Evolutionary conservation across 805 yeast genomes (phyloP).

Genomic region (Metschnikowia picachoensis): DNA sequence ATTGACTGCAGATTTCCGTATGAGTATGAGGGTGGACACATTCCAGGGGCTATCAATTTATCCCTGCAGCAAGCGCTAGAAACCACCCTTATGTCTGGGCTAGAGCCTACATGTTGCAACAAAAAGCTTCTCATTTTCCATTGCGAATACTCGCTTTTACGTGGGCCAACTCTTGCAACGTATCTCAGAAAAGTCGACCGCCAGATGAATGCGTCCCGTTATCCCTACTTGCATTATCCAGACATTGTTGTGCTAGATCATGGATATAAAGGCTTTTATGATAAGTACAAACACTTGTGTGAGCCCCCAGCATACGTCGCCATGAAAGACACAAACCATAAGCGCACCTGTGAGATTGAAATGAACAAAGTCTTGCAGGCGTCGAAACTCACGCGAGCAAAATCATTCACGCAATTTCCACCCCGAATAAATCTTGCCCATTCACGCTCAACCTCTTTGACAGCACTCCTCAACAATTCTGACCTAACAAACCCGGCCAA

Average conservation of each 20-base stretch:
- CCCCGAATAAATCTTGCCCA: conserved; percentile 13
- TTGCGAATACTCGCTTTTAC: conserved; percentile 87
- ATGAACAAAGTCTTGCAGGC: conserved; percentile 42
- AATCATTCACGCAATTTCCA: conserved; percentile 30
- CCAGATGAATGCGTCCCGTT: conserved; percentile 61
- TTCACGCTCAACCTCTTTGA: conserved; percentile 16
- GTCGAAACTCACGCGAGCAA: conserved; percentile 39
- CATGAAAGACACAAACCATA: conserved; percentile 55
- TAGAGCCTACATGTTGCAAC: not conserved
- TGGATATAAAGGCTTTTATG: conserved; percentile 81
- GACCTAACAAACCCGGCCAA: conserved; percentile 4
- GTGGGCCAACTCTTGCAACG: conserved; percentile 93
- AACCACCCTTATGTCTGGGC: conserved; percentile 36
- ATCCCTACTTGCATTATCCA: conserved; percentile 83
- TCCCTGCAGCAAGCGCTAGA: conserved; percentile 70
- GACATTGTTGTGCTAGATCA: conserved; percentile 87
- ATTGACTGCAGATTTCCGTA: conserved; percentile 92
- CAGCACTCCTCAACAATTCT: conserved; percentile 11
- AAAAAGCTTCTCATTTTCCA: conserved; percentile 72
- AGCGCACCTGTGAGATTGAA: conserved; percentile 42
- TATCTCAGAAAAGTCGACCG: conserved; percentile 84
- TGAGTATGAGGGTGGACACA: conserved; percentile 92
- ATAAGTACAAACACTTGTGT: conserved; percentile 55
- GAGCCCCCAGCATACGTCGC: conserved; percentile 76
- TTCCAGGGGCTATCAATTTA: conserved; percentile 74